Conservation (phyloP, 176 grass and related monocot species). For the Neostapfia colusana region DNA sequence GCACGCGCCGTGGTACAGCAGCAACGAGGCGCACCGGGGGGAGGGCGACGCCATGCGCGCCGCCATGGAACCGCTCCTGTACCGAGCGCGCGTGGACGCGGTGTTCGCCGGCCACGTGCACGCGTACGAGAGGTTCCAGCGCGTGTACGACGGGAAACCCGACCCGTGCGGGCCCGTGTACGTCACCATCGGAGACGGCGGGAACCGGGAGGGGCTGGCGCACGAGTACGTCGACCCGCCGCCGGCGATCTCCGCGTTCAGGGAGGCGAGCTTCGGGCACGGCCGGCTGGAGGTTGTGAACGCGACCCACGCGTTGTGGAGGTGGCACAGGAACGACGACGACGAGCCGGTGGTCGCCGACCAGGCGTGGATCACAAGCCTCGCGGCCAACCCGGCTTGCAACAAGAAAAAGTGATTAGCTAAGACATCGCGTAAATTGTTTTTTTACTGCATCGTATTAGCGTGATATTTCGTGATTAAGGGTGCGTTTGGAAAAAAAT, state of each 20-base stretch:
- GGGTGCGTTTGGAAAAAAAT: too few relatives aligned
- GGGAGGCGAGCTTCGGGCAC: slow-evolving; percentile 85
- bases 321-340: slow-evolving; percentile 68
- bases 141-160: slow-evolving; percentile 7
- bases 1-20: slow-evolving; percentile 87
- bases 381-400: slow-evolving; percentile 43
- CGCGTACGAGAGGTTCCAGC: slow-evolving; percentile 71
- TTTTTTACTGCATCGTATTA: too few relatives aligned
- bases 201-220: slow-evolving; percentile 71
- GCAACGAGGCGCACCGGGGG: slow-evolving; percentile 58
- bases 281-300: slow-evolving; percentile 60
- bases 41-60: slow-evolving; percentile 66
- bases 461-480: too few relatives aligned
- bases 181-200: slow-evolving; percentile 72
- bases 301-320: slow-evolving; percentile 58
- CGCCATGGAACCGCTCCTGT: slow-evolving; percentile 51
- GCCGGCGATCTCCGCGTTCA: slow-evolving; percentile 50
- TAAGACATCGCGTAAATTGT: too few relatives aligned
- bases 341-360: slow-evolving; percentile 46
- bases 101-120: slow-evolving; percentile 89
- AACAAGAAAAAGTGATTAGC: not conserved
- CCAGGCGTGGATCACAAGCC: slow-evolving; percentile 64
- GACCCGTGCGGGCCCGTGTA: slow-evolving; percentile 57
- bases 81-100: slow-evolving; percentile 44
- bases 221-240: slow-evolving; percentile 36